A percentile compares a stretch with the other conserved stretches of the same genome.
These are phyloP conservation scores for Sungouiella blattae DNA, from an alignment of 805 yeast species.

Conservation along the genomic window DNA sequence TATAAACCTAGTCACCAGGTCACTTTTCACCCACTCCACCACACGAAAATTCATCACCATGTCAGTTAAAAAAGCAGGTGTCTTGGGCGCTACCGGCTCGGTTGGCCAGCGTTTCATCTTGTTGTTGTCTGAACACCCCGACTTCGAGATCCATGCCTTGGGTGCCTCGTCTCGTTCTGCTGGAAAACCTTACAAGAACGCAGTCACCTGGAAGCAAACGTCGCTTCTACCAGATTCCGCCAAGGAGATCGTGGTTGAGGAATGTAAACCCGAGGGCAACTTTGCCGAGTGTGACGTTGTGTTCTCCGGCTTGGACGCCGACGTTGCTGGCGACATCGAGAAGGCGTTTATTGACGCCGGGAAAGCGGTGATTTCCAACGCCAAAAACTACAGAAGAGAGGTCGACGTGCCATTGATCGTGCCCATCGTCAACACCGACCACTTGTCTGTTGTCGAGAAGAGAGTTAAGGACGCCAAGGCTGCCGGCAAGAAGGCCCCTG, in stretches of 20 bases:
- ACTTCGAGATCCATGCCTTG: conserved; percentile 74
- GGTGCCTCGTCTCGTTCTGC: conserved; percentile 96
- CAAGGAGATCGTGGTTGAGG: conserved; percentile 61
- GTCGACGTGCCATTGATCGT: conserved; percentile 88
- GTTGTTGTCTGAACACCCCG: conserved; percentile 81
- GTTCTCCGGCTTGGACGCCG: conserved; percentile 92
- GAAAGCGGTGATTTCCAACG: conserved; percentile 84
- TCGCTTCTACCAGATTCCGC: conserved; percentile 70
- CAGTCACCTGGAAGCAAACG: conserved; percentile 94
- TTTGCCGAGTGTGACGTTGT: conserved; percentile 91
- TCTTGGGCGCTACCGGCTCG: conserved; percentile 95
- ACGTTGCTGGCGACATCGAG: conserved; percentile 90
- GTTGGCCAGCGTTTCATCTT: conserved; percentile 96
- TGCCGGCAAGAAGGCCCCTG: conserved; percentile 58
- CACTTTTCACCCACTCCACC: background rate
- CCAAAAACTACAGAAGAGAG: conserved; percentile 91
- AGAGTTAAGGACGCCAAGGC: conserved; percentile 53
- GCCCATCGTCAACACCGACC: conserved; percentile 93
- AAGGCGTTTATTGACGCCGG: conserved; percentile 79
- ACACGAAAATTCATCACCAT: conserved; percentile 14
- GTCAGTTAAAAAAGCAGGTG: conserved; percentile 64
- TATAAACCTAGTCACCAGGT: background rate
- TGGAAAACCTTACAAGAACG: conserved; percentile 80
- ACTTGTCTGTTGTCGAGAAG: conserved; percentile 67
- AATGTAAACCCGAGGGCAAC: conserved; percentile 65